Evolutionary conservation across 2,329 filamentous ascomycete species (phyloP).

Genomic region (Ilyonectria robusta): DNA sequence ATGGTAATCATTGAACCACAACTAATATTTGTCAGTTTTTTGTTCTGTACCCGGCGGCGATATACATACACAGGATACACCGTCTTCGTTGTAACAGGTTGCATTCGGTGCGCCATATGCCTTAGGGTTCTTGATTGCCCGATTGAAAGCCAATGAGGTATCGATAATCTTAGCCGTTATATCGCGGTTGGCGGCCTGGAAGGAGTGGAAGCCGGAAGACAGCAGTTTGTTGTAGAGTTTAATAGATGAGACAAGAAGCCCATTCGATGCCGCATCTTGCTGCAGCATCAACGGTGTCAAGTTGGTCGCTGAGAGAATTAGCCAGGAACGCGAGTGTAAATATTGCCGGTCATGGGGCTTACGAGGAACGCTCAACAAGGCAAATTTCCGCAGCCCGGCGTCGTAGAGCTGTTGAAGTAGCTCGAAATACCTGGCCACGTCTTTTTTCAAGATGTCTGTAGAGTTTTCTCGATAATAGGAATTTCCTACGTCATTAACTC

Average conservation of each 20-base stretch:
- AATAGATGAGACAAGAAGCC: slow-evolving; percentile 53
- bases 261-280: slow-evolving; percentile 42
- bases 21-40: slow-evolving; percentile 30
- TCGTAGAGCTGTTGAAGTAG: slow-evolving; percentile 63
- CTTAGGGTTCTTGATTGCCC: slow-evolving; percentile 57
- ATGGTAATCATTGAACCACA: slow-evolving; percentile 63
- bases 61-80: slow-evolving; percentile 55
- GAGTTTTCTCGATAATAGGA: slow-evolving; percentile 55
- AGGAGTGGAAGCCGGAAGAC: slow-evolving; percentile 46
- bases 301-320: slow-evolving; percentile 54
- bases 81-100: slow-evolving; percentile 58
- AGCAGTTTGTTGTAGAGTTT: slow-evolving; percentile 56
- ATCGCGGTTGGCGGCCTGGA: slow-evolving; percentile 53
- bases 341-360: slow-evolving; percentile 1
- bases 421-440: slow-evolving; percentile 60
- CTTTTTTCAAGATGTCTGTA: slow-evolving; percentile 52
- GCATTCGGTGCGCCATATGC: slow-evolving; percentile 60
- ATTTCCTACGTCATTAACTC: slow-evolving; percentile 70
- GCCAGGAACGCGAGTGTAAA: neutral
- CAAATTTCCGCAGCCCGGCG: slow-evolving; percentile 70
- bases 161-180: slow-evolving; percentile 56
- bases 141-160: slow-evolving; percentile 58
- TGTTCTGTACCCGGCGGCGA: fast-evolving
- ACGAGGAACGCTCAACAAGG: slow-evolving; percentile 71
- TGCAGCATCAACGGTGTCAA: slow-evolving; percentile 54